Base-by-base conservation (phyloP, 2,329 filamentous ascomycete species). In the Metarhizium brunneum region DNA sequence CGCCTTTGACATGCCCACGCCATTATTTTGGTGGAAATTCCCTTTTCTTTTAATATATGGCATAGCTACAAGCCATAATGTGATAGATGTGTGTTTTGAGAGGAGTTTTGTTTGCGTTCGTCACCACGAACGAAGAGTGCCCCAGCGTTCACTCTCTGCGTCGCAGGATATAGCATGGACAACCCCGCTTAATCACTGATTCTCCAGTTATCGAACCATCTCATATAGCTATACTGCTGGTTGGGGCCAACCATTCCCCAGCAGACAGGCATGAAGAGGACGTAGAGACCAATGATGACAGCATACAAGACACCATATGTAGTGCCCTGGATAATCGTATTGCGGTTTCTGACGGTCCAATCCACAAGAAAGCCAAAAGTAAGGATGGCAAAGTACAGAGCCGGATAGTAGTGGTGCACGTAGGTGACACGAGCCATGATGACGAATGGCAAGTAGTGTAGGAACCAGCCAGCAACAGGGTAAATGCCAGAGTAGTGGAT, bases 341-440 rank as follows among this genome's bases (percentile, higher is more conserved):
- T 80, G 61, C 89, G 76, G 64, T 81, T 85, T 61, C 85, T 81
- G 50, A 90, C 83, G 60, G 86, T 77, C 86, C 90, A 97, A 71
- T 97, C 91, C 55, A 88, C 74, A 62, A 91, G 81, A 80, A 99
- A 99, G 54, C 92, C 92, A 59, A 92, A 84, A 16, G 83, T 84
- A 49, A 99, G 77, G 61, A 99, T 96, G 64, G 94, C 92, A 71
- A 97, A 99, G 78, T 97, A 99, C 11, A 99, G 83, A 10, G 94
- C 94, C 11, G 94, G 94, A 72, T 97, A 99, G 79, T 99, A 99
- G 76, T 99, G 94, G 72, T 99, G 94, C 54, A 99, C 94, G 67
- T 99, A 99, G 16, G 94, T 99, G 58, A 99, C 94, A 79, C 94
- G 90, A 11, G 91, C 94, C 95, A 99, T 99, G 67, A 94, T 84